Conservation (phyloP, 148 eudicot genomes). For the Rhododendron griersonianum region DNA sequence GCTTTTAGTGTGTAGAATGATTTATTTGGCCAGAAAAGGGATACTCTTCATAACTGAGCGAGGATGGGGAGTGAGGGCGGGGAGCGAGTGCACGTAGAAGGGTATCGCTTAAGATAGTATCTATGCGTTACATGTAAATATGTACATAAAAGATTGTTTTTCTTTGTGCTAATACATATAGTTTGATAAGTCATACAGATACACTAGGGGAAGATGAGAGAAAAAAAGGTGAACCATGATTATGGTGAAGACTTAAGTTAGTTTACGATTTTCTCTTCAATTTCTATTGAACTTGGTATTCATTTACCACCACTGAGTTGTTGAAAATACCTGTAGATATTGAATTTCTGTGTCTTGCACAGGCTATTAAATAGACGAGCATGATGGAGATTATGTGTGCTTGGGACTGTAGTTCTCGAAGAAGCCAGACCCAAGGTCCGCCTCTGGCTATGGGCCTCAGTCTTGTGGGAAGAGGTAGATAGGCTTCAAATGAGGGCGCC, state of each 20-base stretch:
- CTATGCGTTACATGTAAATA: neutral
- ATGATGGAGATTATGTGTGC: constrained; percentile 46
- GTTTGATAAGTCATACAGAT: neutral
- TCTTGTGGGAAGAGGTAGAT: constrained; percentile 46
- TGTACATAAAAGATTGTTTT: neutral
- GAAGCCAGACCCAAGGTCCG: constrained; percentile 48
- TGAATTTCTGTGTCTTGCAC: constrained; percentile 10
- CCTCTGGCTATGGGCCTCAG: constrained; percentile 33
- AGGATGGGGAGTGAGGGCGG: neutral
- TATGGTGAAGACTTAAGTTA: neutral
- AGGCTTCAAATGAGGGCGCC: neutral
- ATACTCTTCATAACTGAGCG: neutral
- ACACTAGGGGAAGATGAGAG: neutral
- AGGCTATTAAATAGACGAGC: constrained; percentile 71
- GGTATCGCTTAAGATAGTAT: neutral
- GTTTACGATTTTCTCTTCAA: neutral
- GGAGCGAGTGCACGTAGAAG: neutral
- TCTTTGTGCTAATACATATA: neutral
- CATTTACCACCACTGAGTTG: neutral
- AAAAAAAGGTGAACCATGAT: neutral
- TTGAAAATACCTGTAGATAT: constrained; percentile 11
- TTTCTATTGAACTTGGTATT: neutral
- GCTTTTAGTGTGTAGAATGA: neutral
- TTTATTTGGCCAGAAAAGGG: neutral
- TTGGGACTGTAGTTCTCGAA: constrained; percentile 67